These are phyloP conservation scores for Skeletonema grethae DNA, from an alignment of 108 stramenopile genomes.

Conservation along the genomic window DNA sequence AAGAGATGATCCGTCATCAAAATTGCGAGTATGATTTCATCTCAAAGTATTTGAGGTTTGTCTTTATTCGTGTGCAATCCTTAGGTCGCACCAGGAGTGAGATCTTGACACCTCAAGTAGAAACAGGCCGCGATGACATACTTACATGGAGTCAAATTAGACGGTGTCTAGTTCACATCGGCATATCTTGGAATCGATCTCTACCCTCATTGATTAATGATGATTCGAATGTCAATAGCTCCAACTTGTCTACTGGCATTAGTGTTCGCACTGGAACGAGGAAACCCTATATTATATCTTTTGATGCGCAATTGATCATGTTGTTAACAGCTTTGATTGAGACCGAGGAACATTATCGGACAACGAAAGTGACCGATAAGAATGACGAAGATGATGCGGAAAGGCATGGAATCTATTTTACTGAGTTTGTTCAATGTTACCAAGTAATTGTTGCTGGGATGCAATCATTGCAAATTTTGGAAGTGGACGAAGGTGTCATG, in stretches of 20 bases:
- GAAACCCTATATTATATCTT: constrained; percentile 13
- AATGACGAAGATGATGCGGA: background rate
- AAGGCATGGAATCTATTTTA: constrained; percentile 17
- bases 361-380: background rate
- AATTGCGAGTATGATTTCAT: constrained; percentile 56
- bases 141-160: constrained; percentile 47
- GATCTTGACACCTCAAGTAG: constrained; percentile 8
- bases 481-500: background rate
- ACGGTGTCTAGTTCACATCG: constrained; percentile 25
- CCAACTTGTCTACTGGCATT: background rate
- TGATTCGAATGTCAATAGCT: constrained; percentile 3
- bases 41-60: constrained; percentile 41
- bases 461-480: constrained; percentile 59
- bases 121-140: constrained; percentile 14
- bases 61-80: constrained; percentile 37
- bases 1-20: constrained; percentile 67
- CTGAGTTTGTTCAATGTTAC: constrained; percentile 70
- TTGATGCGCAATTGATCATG: constrained; percentile 34
- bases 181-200: constrained; percentile 26
- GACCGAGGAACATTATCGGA: constrained; percentile 26
- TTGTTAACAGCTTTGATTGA: constrained; percentile 24
- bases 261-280: background rate
- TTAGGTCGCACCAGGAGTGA: constrained; percentile 18
- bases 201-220: constrained; percentile 5
- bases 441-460: constrained; percentile 64